Conservation (phyloP, 164 flowering plant genomes). For the Aristolochia fimbriata region DNA sequence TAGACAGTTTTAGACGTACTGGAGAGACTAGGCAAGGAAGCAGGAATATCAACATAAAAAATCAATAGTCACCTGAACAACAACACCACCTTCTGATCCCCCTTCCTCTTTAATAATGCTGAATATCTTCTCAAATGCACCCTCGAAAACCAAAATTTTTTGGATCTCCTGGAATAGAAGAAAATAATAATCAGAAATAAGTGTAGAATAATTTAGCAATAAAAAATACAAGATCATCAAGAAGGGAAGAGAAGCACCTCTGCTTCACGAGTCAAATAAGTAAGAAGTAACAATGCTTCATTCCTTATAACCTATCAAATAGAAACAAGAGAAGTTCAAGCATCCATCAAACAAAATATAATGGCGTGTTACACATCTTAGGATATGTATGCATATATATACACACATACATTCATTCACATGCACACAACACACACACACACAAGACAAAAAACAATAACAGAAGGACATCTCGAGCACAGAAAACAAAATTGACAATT, state of each 20-base stretch:
- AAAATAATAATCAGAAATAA: neutral
- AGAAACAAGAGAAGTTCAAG: conserved; percentile 3
- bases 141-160: conserved; percentile 96
- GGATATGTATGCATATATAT: no score
- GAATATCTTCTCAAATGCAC: conserved; percentile 95
- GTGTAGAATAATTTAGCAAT: neutral
- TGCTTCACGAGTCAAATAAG: conserved; percentile 93
- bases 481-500: no score
- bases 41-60: neutral
- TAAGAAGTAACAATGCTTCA: conserved; percentile 91
- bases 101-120: conserved; percentile 96
- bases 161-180: conserved; percentile 69
- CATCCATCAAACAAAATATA: neutral
- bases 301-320: conserved; percentile 74
- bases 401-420: no score
- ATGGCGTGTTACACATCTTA: no score
- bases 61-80: conserved; percentile 69
- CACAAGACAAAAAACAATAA: no score
- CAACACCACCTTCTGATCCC: conserved; percentile 97
- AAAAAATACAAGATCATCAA: neutral
- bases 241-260: conserved; percentile 39
- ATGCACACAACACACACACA: no score
- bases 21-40: no score
- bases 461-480: no score
- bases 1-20: no score